Conservation (phyloP, 2,329 filamentous ascomycete genomes). For the Clonostachys chloroleuca region DNA sequence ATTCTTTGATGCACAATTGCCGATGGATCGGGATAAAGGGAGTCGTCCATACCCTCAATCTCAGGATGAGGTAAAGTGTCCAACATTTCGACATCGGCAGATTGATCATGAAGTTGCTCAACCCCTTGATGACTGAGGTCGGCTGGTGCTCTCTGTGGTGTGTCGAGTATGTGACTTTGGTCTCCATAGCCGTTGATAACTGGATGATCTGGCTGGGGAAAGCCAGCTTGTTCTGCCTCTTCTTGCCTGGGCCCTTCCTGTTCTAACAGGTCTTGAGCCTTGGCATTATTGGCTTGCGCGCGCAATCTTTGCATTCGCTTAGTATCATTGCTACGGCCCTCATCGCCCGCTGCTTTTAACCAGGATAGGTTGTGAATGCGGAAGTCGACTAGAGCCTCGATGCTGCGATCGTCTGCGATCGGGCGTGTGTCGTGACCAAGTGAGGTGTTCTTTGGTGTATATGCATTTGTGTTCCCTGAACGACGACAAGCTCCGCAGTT, state of each 20-base stretch:
- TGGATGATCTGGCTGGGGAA: slow-evolving; percentile 1
- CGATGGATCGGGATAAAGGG: slow-evolving; percentile 45
- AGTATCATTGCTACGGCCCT: slow-evolving; percentile 51
- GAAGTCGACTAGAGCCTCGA: slow-evolving; percentile 89
- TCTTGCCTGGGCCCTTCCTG: slow-evolving; percentile 8
- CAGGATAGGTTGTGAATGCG: slow-evolving; percentile 82
- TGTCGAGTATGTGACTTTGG: slow-evolving; percentile 5
- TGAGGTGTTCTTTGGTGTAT: slow-evolving; percentile 81
- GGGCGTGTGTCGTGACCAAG: slow-evolving; percentile 88
- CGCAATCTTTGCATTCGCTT: slow-evolving; percentile 53
- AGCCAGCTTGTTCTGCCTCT: slow-evolving; percentile 7
- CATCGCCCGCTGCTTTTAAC: slow-evolving; percentile 60
- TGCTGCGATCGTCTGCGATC: slow-evolving; percentile 85
- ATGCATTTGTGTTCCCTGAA: slow-evolving; percentile 63
- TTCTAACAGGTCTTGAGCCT: slow-evolving; percentile 39
- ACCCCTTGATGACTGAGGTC: too few species aligned
- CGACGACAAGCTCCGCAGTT: slow-evolving; percentile 79
- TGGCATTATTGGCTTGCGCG: slow-evolving; percentile 52
- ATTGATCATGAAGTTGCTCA: not conserved
- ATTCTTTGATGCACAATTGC: slow-evolving; percentile 41
- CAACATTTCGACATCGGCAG: not conserved
- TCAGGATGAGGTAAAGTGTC: slow-evolving; percentile 7
- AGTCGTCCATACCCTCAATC: slow-evolving; percentile 18
- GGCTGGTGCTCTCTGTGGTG: too few species aligned
- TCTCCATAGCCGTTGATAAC: slow-evolving; percentile 16